Evolutionary conservation across 2,329 filamentous ascomycete genomes (phyloP).

Genomic region (Nemania sp.): DNA sequence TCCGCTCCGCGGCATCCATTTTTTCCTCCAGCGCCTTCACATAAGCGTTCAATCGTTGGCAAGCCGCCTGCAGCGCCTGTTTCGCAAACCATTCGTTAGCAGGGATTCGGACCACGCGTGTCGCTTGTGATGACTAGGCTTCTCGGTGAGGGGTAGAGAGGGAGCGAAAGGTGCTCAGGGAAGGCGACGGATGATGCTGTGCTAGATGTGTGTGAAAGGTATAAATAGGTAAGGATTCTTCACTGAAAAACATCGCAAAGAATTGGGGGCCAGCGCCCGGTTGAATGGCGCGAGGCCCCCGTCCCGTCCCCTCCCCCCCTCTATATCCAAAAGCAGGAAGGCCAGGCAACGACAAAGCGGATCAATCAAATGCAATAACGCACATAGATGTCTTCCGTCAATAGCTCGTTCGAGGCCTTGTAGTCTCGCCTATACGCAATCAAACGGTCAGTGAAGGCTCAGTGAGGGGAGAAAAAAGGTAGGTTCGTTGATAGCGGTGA

Average conservation of each 20-base stretch:
- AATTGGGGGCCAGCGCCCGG: conserved; percentile 33
- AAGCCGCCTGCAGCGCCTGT: conserved; percentile 87
- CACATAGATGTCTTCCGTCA: conserved; percentile 97
- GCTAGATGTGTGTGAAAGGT: conserved; percentile 18
- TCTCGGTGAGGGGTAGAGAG: background rate
- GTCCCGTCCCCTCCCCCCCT: conserved; percentile 25
- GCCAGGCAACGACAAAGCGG: conserved; percentile 41
- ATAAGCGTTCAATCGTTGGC: conserved; percentile 87
- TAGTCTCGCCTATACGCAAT: conserved; percentile 74
- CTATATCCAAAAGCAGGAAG: conserved; percentile 30
- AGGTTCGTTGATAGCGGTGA: background rate
- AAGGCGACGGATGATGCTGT: conserved; percentile 5
- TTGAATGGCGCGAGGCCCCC: conserved; percentile 29
- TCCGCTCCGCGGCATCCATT: conserved; percentile 72
- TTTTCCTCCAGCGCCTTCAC: conserved; percentile 85
- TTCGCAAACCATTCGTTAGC: conserved; percentile 33
- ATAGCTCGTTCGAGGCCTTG: conserved; percentile 89
- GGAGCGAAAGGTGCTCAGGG: background rate
- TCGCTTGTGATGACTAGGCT: conserved; percentile 14
- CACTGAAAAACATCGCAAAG: conserved; percentile 43
- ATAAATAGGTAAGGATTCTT: conserved; percentile 41
- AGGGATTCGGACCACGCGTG: conserved; percentile 6
- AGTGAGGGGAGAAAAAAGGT: background rate
- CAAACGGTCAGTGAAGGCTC: conserved; percentile 37
- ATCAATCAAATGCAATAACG: conserved; percentile 62